phyloP scores from a whole-genome alignment of 1,139 yeast species.

The Candida sanyaensis region DNA sequence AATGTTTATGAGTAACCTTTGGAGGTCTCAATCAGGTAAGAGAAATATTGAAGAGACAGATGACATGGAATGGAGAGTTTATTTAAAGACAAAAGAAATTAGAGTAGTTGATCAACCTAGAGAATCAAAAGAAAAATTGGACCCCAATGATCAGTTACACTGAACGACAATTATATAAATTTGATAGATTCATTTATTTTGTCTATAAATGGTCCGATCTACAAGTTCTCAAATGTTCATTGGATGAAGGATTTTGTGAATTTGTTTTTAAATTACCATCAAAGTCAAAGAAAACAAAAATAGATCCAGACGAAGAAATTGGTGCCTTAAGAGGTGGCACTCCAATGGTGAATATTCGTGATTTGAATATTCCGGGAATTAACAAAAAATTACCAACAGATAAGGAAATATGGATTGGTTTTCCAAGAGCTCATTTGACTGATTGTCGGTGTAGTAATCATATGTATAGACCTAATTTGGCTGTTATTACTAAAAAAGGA shows the following conservation, averaged over 20 bases:
- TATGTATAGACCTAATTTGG: slow-evolving; percentile 48
- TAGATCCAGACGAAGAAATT: slow-evolving; percentile 16
- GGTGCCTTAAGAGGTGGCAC: slow-evolving; percentile 42
- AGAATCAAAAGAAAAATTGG: slow-evolving; percentile 28
- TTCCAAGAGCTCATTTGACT: slow-evolving; percentile 49
- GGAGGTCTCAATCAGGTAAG: slow-evolving; percentile 40
- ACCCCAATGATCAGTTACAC: slow-evolving; percentile 27
- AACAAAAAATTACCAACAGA: slow-evolving; percentile 20
- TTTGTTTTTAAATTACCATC: slow-evolving; percentile 22
- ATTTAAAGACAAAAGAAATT: slow-evolving; percentile 30
- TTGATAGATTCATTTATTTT: slow-evolving; percentile 10
- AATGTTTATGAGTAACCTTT: slow-evolving; percentile 41
- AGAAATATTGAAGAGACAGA: slow-evolving; percentile 23
- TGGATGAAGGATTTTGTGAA: slow-evolving; percentile 22
- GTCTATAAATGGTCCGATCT: slow-evolving; percentile 31
- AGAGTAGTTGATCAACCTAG: slow-evolving; percentile 17
- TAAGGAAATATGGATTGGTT: slow-evolving; percentile 52
- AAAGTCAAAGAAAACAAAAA: slow-evolving; percentile 12
- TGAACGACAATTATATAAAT: slow-evolving; percentile 21
- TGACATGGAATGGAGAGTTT: slow-evolving; percentile 18
- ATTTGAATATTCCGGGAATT: neutral
- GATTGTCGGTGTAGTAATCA: slow-evolving; percentile 49
- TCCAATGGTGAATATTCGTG: slow-evolving; percentile 23
- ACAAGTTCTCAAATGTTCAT: slow-evolving; percentile 27
- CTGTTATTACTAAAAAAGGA: slow-evolving; percentile 32